Evolutionary conservation across 2,329 filamentous ascomycete species (phyloP), one percentile per base, ranked within the genome.

Genomic region (Sclerotinia minor): DNA sequence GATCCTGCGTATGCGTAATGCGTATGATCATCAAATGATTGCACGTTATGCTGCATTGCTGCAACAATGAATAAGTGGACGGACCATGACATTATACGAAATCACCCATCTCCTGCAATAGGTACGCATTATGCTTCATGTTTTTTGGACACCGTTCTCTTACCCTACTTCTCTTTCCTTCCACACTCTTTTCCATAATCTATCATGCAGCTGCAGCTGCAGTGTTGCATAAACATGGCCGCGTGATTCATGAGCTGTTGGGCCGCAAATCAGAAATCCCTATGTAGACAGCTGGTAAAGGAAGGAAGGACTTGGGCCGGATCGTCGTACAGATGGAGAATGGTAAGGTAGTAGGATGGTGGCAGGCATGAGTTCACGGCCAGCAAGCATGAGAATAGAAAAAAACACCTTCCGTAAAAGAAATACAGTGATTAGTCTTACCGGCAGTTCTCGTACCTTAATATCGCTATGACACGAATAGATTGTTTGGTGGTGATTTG

Each of bases 161-260:
- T 61, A 32, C 8, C 59, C 32, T 63, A 32, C 47, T 63, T 63
- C 59, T 63, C 59, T 52, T 50, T 63, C 17, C 59, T 63, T 63
- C 45, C 59, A 63, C 59, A 50, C 45, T 32, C 59, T 50, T 41
- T 63, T 49, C 54, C 35, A 66, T 60, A 41, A 60, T 50, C 32
- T 38, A 5, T 63, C 65, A 67, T 67, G 65, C 65, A 67, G 58
- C 65, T 67, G 65, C 65, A 67, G 58, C 65, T 67, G 65, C 65
- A 54, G 65, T 67, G 65, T 24, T n/a, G 55, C 55, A 44, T 63
- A 45, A 50, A 29, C 49, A 61, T 67, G 65, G 58, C 55, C 65
- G 65, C 65, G 65, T 67, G 65, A 67, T 63, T 38, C 65, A 60
- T 45, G 57, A 63, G 57, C 44, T 66, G 55, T 66, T 66, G 64